These are phyloP conservation scores for Populus nigra DNA, from an alignment of 345 rosid genomes.

Conservation along the genomic window DNA sequence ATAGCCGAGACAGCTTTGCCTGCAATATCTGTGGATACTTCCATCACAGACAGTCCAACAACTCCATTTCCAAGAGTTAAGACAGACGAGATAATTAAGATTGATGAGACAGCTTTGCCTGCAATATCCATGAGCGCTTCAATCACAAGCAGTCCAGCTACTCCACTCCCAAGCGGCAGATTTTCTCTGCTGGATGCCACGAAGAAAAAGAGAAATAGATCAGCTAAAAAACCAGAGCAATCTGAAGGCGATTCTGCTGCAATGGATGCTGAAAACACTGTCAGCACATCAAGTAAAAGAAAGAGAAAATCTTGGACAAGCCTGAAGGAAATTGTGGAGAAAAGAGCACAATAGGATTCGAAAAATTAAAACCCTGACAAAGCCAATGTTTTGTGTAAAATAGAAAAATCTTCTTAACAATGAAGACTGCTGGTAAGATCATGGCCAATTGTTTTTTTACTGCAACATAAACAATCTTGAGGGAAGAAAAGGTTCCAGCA, in stretches of 20 bases:
- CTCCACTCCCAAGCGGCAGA: slow-evolving; percentile 23
- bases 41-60: slow-evolving; percentile 12
- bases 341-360: slow-evolving; percentile 20
- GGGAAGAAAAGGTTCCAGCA: no score
- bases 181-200: slow-evolving; percentile 37
- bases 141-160: slow-evolving; percentile 15
- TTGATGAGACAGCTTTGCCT: slow-evolving; percentile 15
- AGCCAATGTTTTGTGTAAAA: slow-evolving; percentile 34
- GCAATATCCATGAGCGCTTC: slow-evolving; percentile 19
- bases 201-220: slow-evolving; percentile 46
- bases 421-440: background rate
- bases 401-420: background rate
- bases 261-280: slow-evolving; percentile 15
- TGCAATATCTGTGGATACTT: slow-evolving; percentile 17
- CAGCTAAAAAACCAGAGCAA: slow-evolving; percentile 37
- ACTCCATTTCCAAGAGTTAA: slow-evolving; percentile 26
- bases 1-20: slow-evolving; percentile 18
- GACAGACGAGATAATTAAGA: slow-evolving; percentile 2
- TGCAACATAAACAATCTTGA: no score
- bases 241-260: slow-evolving; percentile 14
- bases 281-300: slow-evolving; percentile 36
- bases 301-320: slow-evolving; percentile 49
- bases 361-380: slow-evolving; percentile 19
- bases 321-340: slow-evolving; percentile 49
- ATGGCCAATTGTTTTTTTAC: background rate